Conservation (phyloP, 2,329 filamentous ascomycete species). For the Cytospora leucostoma region DNA sequence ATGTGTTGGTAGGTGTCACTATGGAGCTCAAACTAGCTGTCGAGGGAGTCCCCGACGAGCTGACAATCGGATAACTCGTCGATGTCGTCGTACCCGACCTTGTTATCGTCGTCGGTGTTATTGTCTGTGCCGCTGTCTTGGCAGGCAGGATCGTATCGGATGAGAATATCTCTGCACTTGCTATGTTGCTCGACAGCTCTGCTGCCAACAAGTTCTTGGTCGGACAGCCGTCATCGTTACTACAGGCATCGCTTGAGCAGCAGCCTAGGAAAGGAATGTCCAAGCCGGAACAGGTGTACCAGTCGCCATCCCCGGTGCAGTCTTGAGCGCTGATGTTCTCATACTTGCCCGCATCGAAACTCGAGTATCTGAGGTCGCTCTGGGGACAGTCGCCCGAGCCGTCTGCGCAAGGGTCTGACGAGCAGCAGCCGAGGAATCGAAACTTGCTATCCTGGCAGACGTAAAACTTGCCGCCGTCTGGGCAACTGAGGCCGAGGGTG, state of each 20-base stretch:
- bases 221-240: slow-evolving; percentile 32
- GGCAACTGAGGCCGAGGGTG: slow-evolving; percentile 33
- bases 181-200: slow-evolving; percentile 30
- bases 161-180: slow-evolving; percentile 26
- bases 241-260: slow-evolving; percentile 40
- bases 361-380: slow-evolving; percentile 32
- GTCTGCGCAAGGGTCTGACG: slow-evolving; percentile 38
- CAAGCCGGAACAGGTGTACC: slow-evolving; percentile 39
- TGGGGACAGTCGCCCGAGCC: slow-evolving; percentile 39
- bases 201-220: slow-evolving; percentile 31
- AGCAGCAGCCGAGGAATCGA: slow-evolving; percentile 46
- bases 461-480: slow-evolving; percentile 38
- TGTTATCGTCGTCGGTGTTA: slow-evolving; percentile 6
- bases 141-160: background rate
- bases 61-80: too few species aligned
- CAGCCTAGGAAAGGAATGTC: slow-evolving; percentile 43
- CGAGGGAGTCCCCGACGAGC: background rate
- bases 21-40: background rate
- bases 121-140: background rate
- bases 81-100: too few species aligned
- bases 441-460: slow-evolving; percentile 36
- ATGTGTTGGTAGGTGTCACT: background rate
- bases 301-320: slow-evolving; percentile 35
- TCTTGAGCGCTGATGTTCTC: slow-evolving; percentile 36
- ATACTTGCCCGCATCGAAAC: slow-evolving; percentile 35